These are phyloP conservation scores for Suillus discolor DNA, from an alignment of 768 basidiomycete genomes.

Conservation along the genomic window DNA sequence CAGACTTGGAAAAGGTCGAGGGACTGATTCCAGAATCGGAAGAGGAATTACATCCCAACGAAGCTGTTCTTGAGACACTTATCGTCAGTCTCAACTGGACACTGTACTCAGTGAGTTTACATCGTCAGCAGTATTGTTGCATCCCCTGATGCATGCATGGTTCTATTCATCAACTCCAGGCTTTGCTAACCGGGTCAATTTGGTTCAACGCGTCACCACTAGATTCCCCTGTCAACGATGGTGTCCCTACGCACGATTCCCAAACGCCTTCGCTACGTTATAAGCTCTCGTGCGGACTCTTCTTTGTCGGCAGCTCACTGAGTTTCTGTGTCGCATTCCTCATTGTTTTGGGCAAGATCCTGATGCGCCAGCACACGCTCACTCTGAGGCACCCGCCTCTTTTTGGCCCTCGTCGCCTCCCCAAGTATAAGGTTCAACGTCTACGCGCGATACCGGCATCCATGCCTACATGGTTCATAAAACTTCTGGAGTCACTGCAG, in stretches of 20 bases:
- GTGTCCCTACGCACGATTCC: background rate
- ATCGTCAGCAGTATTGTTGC: background rate
- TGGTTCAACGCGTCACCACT: background rate
- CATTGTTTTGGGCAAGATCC: background rate
- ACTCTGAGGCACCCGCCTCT: background rate
- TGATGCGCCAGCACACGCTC: background rate
- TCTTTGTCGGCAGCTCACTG: background rate
- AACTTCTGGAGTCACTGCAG: background rate
- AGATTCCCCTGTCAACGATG: background rate
- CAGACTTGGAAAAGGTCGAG: background rate
- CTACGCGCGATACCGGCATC: background rate
- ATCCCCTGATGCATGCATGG: background rate
- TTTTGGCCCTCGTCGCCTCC: background rate
- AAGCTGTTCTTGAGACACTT: background rate
- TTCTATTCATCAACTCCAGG: background rate
- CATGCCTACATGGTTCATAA: background rate
- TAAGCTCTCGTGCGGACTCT: background rate
- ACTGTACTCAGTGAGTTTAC: background rate
- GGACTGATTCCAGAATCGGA: background rate
- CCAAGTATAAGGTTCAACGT: background rate
- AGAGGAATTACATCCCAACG: background rate
- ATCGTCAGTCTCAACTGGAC: background rate
- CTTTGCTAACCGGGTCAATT: background rate
- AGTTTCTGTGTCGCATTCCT: background rate
- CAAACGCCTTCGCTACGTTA: background rate